Conservation (phyloP, 2,329 filamentous ascomycete genomes). For the Pseudogymnoascus sp. region DNA sequence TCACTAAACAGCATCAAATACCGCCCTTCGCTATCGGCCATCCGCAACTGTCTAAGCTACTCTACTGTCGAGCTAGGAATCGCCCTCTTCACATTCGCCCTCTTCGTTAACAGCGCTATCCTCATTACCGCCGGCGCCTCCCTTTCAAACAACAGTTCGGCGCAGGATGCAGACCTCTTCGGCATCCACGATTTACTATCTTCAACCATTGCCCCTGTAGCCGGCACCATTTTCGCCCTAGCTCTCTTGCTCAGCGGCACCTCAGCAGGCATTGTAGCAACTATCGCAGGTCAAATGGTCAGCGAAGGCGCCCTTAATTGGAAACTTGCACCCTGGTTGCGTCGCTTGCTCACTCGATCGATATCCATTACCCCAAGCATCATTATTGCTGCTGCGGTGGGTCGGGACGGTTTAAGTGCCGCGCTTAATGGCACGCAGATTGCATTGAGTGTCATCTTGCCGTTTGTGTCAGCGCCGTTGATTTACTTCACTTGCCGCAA, state of each 20-base stretch:
- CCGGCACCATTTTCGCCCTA: slow-evolving; percentile 73
- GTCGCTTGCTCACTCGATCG: slow-evolving; percentile 66
- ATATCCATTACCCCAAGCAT: slow-evolving; percentile 78
- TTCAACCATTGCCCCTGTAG: slow-evolving; percentile 60
- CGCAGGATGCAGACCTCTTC: slow-evolving; percentile 68
- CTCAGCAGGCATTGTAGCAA: slow-evolving; percentile 78
- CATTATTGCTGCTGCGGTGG: slow-evolving; percentile 73
- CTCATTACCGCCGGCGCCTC: slow-evolving; percentile 74
- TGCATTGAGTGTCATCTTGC: slow-evolving; percentile 67
- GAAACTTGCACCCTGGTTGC: slow-evolving; percentile 68
- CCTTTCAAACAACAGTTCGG: slow-evolving; percentile 55
- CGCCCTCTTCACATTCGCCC: slow-evolving; percentile 71
- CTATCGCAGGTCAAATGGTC: slow-evolving; percentile 84
- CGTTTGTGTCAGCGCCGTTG: slow-evolving; percentile 71
- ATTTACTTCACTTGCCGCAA: slow-evolving; percentile 78
- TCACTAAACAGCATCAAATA: slow-evolving; percentile 50
- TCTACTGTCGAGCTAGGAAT: slow-evolving; percentile 63
- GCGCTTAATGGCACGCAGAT: slow-evolving; percentile 74
- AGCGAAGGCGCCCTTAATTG: slow-evolving; percentile 74
- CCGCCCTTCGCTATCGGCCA: slow-evolving; percentile 63
- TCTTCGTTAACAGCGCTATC: slow-evolving; percentile 78
- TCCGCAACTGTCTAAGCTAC: slow-evolving; percentile 64
- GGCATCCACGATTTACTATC: slow-evolving; percentile 70
- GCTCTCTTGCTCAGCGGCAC: slow-evolving; percentile 73
- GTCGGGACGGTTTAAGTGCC: slow-evolving; percentile 58